A percentile compares a stretch with the other conserved stretches of the same genome.
Evolutionary conservation across 2,329 filamentous ascomycete genomes (phyloP).

Genomic region (Aureobasidium leucospermi): DNA sequence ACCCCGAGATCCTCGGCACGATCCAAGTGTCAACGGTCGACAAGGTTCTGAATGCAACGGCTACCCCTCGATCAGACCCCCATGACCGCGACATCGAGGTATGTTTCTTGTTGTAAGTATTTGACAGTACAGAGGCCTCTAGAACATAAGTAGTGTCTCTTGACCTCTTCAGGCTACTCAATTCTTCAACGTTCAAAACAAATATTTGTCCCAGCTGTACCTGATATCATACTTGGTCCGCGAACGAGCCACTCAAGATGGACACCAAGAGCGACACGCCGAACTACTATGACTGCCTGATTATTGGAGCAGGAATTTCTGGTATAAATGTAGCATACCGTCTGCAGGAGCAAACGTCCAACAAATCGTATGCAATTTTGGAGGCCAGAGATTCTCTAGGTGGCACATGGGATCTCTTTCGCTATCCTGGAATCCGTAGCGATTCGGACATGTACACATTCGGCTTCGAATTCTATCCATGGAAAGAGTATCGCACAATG

Average conservation of each 20-base stretch:
- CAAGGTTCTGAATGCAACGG: not conserved
- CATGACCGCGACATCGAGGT: not conserved
- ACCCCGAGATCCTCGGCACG: conserved; percentile 3
- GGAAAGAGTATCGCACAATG: conserved; percentile 46
- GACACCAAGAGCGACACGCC: not conserved
- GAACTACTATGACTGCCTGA: conserved; percentile 40
- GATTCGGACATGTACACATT: conserved; percentile 45
- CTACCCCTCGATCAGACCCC: conserved; percentile 2
- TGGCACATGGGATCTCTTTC: conserved; percentile 74
- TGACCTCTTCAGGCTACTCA: too few species aligned
- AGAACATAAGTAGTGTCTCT: not conserved
- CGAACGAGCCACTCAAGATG: not conserved
- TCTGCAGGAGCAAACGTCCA: conserved; percentile 39
- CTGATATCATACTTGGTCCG: too few species aligned
- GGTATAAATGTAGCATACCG: conserved; percentile 70
- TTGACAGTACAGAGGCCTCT: too few species aligned
- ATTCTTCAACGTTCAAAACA: too few species aligned
- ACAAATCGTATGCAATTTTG: conserved; percentile 56
- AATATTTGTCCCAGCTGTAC: too few species aligned
- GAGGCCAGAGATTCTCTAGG: conserved; percentile 61
- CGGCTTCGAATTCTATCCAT: conserved; percentile 62
- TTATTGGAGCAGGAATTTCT: conserved; percentile 67
- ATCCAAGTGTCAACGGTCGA: not conserved
- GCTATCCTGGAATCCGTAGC: conserved; percentile 56
- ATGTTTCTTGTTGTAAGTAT: not conserved